A percentile compares a stretch with the other conserved stretches of the same genome.
Evolutionary conservation across 164 flowering plant species (phyloP).

Genomic region (Echeveria elegans): DNA sequence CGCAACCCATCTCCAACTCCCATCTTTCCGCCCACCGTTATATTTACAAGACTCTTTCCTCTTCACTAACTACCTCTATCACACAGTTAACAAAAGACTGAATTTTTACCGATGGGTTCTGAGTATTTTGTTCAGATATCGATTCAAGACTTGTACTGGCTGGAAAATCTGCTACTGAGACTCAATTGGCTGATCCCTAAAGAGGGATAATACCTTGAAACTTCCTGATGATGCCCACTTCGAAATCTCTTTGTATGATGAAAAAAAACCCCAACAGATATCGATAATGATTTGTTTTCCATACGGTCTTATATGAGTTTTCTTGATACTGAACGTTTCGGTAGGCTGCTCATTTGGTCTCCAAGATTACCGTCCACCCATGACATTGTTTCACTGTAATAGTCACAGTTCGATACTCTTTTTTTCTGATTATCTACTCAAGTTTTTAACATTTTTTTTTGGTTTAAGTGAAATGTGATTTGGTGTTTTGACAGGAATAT

Average conservation of each 20-base stretch:
- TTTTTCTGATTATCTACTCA: neutral
- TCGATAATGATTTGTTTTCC: conserved; percentile 26
- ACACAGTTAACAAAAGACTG: neutral
- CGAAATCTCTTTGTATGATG: conserved; percentile 29
- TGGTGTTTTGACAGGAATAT: conserved; percentile 44
- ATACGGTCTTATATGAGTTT: conserved; percentile 33
- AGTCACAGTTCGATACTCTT: neutral
- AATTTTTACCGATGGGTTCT: neutral
- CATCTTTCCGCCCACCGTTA: neutral
- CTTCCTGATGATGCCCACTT: conserved; percentile 37
- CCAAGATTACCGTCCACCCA: conserved; percentile 75
- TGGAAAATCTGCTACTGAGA: conserved; percentile 58
- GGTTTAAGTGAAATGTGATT: neutral
- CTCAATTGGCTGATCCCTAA: conserved; percentile 43
- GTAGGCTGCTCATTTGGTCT: conserved; percentile 76
- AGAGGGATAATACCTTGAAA: conserved; percentile 29
- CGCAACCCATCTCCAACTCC: neutral
- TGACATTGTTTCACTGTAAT: conserved; percentile 71
- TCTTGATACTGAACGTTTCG: conserved; percentile 50
- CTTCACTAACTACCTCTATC: neutral
- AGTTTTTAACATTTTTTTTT: neutral
- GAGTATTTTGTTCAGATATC: conserved; percentile 20
- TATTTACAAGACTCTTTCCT: neutral
- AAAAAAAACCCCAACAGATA: conserved; percentile 9
- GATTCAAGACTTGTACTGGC: conserved; percentile 32